A percentile compares a stretch with the other conserved stretches of the same genome.
Conservation (phyloP, 495 filamentous ascomycete species). For the Xylaria acuta region DNA sequence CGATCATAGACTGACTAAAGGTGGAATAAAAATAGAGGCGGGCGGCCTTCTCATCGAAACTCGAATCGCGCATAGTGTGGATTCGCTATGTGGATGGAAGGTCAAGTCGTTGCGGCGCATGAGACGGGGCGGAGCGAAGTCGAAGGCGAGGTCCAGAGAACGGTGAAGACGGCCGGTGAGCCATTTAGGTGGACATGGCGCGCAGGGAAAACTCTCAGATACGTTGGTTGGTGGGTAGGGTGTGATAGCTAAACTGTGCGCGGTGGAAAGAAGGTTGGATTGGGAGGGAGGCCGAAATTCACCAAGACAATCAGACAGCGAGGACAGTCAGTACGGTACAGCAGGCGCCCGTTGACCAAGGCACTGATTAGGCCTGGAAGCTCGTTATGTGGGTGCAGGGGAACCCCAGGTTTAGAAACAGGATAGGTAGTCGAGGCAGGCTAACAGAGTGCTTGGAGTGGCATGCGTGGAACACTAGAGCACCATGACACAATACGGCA, state of each 20-base stretch:
- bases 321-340: conserved; percentile 5
- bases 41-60: conserved; percentile 35
- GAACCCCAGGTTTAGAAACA: conserved; percentile 21
- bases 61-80: conserved; percentile 37
- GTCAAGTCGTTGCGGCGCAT: conserved; percentile 23
- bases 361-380: conserved; percentile 22
- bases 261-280: conserved; percentile 5
- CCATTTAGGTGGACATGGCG: conserved; percentile 25
- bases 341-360: conserved; percentile 2
- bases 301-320: background rate
- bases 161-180: conserved; percentile 23
- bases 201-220: background rate
- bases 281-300: conserved; percentile 9
- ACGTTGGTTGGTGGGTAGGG: conserved; percentile 13
- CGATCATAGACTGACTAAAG: conserved; percentile 28
- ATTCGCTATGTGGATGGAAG: conserved; percentile 17
- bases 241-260: conserved; percentile 9
- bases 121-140: conserved; percentile 26
- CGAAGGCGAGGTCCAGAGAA: conserved; percentile 19
- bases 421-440: conserved; percentile 20
- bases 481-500: conserved; percentile 26
- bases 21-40: conserved; percentile 29
- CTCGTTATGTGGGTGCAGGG: conserved; percentile 27
- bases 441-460: conserved; percentile 6
- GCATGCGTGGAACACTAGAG: conserved; percentile 25